These are phyloP conservation scores for Auriscalpium microsporum DNA, from an alignment of 768 basidiomycete species.

Conservation along the genomic window DNA sequence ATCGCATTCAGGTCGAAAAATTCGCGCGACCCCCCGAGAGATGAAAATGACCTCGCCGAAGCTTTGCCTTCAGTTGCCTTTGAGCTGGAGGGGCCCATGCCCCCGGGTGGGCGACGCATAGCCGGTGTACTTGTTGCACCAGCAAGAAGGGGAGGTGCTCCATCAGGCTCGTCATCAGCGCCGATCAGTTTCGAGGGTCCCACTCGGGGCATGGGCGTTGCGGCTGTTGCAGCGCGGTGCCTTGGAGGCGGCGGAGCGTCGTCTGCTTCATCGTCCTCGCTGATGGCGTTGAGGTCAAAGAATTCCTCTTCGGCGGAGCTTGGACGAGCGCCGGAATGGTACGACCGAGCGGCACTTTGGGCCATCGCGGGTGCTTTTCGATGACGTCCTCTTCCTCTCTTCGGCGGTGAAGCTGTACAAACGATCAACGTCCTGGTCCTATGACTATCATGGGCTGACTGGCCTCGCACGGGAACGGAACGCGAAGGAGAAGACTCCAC, in stretches of 20 bases:
- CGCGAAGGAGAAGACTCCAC: too few species aligned
- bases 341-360: not conserved
- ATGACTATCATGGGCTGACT: not conserved
- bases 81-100: too few species aligned
- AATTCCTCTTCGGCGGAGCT: constrained; percentile 12
- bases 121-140: too few species aligned
- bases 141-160: not conserved
- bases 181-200: not conserved
- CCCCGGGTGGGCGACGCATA: too few species aligned
- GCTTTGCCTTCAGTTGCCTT: not conserved
- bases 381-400: not conserved
- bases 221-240: too few species aligned
- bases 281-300: constrained; percentile 21
- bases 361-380: not conserved
- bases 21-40: constrained; percentile 7
- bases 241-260: not conserved
- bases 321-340: not conserved
- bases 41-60: not conserved
- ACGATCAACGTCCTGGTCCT: not conserved
- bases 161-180: not conserved
- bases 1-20: constrained; percentile 22
- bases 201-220: too few species aligned
- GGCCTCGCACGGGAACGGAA: not conserved
- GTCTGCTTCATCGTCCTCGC: constrained; percentile 13
- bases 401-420: not conserved